These are phyloP conservation scores for Colletotrichum sublineola DNA, from an alignment of 2,329 filamentous ascomycete species.

Conservation along the genomic window DNA sequence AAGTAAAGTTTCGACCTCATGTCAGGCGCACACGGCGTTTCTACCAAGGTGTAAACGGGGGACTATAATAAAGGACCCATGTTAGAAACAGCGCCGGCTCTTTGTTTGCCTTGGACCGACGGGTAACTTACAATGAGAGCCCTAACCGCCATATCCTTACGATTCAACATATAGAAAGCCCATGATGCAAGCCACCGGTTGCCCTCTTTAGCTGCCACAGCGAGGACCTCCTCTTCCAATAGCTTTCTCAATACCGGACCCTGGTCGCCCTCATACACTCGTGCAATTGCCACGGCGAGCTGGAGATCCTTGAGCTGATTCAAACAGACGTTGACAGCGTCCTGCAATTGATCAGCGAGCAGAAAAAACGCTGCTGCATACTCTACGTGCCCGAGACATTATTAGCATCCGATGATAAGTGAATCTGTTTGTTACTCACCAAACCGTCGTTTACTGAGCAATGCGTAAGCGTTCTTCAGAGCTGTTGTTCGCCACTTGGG, in stretches of 20 bases:
- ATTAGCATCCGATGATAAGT: conserved; percentile 43
- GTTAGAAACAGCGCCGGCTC: background rate
- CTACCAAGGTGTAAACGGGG: conserved; percentile 80
- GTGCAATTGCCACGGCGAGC: conserved; percentile 87
- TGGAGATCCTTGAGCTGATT: conserved; percentile 91
- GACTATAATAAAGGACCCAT: conserved; percentile 64
- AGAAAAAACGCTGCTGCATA: conserved; percentile 98
- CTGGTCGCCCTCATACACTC: conserved; percentile 89
- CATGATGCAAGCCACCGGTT: conserved; percentile 96
- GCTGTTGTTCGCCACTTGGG: conserved; percentile 89
- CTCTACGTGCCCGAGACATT: conserved; percentile 70
- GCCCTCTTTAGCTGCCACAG: conserved; percentile 81
- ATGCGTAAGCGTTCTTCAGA: conserved; percentile 94
- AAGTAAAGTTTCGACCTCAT: conserved; percentile 84
- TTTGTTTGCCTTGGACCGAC: background rate
- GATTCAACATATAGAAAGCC: conserved; percentile 92
- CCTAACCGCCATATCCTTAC: conserved; percentile 86
- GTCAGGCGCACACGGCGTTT: conserved; percentile 76
- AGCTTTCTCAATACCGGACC: conserved; percentile 80
- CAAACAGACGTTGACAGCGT: conserved; percentile 87
- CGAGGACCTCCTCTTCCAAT: conserved; percentile 83
- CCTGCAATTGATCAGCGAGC: conserved; percentile 84
- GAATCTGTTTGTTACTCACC: conserved; percentile 61
- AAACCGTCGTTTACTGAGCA: conserved; percentile 91
- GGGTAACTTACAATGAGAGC: conserved; percentile 77